Conservation (phyloP, 1,284 basidiomycete species). For the Malassezia arunalokei region DNA sequence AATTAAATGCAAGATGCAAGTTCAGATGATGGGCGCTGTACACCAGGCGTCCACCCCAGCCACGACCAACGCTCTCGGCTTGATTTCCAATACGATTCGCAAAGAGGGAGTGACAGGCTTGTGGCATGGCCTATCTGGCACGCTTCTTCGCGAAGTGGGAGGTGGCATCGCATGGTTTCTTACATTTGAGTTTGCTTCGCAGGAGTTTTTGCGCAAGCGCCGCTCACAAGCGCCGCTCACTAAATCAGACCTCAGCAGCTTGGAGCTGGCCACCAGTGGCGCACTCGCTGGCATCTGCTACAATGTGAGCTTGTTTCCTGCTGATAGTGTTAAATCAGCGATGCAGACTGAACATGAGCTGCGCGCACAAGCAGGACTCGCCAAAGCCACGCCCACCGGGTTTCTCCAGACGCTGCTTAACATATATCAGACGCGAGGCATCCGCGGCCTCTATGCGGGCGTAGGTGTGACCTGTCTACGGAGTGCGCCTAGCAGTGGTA, state of each 20-base stretch:
- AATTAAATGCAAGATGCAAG: conserved; percentile 90
- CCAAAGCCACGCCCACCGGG: conserved; percentile 45
- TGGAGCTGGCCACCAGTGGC: conserved; percentile 73
- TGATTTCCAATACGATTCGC: conserved; percentile 58
- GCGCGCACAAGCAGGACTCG: conserved; percentile 39
- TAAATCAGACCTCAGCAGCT: conserved; percentile 54
- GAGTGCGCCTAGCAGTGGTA: conserved; percentile 56
- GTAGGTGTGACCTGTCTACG: conserved; percentile 81
- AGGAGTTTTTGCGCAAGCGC: conserved; percentile 18
- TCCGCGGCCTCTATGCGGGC: conserved; percentile 77
- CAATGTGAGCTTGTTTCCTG: conserved; percentile 53
- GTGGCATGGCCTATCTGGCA: conserved; percentile 73
- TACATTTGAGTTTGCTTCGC: conserved; percentile 57
- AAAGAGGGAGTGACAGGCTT: conserved; percentile 62
- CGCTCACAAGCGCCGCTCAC: conserved; percentile 11
- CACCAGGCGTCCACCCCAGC: neutral
- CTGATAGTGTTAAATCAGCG: conserved; percentile 84
- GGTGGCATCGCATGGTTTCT: conserved; percentile 77
- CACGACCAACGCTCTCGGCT: conserved; percentile 50
- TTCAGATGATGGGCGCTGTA: conserved; percentile 61
- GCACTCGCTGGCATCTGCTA: conserved; percentile 76
- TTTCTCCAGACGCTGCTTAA: conserved; percentile 62
- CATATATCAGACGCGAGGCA: conserved; percentile 65
- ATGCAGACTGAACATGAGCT: conserved; percentile 90
- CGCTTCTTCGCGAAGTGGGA: conserved; percentile 70